These are phyloP conservation scores for Collybia nuda DNA, from an alignment of 768 basidiomycete genomes.

Conservation along the genomic window DNA sequence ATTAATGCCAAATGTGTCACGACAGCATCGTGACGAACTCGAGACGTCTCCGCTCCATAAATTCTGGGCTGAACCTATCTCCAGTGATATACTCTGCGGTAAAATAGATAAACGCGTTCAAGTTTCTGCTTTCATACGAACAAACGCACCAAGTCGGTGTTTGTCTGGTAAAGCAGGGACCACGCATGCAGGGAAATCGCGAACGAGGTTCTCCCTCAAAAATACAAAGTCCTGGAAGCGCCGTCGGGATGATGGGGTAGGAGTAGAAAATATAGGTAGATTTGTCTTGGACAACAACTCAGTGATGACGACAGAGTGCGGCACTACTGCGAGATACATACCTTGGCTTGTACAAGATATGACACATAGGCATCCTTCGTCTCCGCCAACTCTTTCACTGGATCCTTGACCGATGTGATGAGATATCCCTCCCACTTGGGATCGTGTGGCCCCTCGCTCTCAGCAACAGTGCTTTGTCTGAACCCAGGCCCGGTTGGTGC, in stretches of 20 bases:
- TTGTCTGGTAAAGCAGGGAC: constrained; percentile 96
- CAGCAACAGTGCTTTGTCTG: constrained; percentile 74
- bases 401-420: constrained; percentile 82
- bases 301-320: too few species aligned
- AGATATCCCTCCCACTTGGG: constrained; percentile 93
- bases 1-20: background rate
- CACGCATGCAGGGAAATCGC: constrained; percentile 97
- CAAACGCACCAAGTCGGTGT: constrained; percentile 82
- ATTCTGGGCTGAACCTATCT: constrained; percentile 95
- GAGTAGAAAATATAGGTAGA: constrained; percentile 78
- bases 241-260: constrained; percentile 74
- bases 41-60: constrained; percentile 88
- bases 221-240: constrained; percentile 98
- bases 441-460: constrained; percentile 73
- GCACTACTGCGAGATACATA: constrained; percentile 28
- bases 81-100: constrained; percentile 91
- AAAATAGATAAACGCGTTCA: constrained; percentile 3
- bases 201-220: constrained; percentile 80
- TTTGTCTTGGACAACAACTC: constrained; percentile 64
- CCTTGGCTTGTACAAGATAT: constrained; percentile 88
- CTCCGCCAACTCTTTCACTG: constrained; percentile 93
- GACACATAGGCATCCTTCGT: constrained; percentile 98
- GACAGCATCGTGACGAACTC: constrained; percentile 56
- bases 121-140: too few species aligned
- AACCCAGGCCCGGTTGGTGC: constrained; percentile 68